Evolutionary conservation across 2,329 filamentous ascomycete species (phyloP).

Genomic region (Talaromyces islandicus): DNA sequence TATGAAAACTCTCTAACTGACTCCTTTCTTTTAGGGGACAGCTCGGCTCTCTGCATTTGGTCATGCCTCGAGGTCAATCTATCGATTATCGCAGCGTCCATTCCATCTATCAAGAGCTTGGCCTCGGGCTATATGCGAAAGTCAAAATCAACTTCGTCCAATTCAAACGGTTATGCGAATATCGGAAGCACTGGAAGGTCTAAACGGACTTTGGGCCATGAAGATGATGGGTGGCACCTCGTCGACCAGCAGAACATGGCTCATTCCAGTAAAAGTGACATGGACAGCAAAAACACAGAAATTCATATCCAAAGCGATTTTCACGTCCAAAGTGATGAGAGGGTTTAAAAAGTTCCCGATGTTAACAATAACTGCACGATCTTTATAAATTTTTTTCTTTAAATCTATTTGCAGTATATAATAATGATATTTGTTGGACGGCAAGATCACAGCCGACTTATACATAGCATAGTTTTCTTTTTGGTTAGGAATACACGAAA

Average conservation of each 20-base stretch:
- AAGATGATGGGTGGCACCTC: background rate
- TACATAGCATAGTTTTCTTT: no score
- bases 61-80: background rate
- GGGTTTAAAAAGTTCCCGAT: background rate
- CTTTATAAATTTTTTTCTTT: background rate
- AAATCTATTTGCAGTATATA: background rate
- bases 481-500: no score
- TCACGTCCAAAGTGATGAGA: background rate
- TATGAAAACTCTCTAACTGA: background rate
- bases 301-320: background rate
- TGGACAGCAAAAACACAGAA: background rate
- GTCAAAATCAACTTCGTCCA: background rate
- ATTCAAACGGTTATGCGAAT: background rate
- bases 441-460: no score
- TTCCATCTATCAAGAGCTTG: background rate
- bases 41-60: background rate
- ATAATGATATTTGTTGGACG: no score
- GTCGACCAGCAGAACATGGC: background rate
- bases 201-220: background rate
- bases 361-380: background rate
- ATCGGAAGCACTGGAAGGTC: background rate
- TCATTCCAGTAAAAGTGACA: background rate
- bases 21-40: background rate
- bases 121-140: background rate
- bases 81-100: background rate